These are phyloP conservation scores for Helminthosporium solani DNA, from an alignment of 2,329 filamentous ascomycete genomes.

Conservation along the genomic window DNA sequence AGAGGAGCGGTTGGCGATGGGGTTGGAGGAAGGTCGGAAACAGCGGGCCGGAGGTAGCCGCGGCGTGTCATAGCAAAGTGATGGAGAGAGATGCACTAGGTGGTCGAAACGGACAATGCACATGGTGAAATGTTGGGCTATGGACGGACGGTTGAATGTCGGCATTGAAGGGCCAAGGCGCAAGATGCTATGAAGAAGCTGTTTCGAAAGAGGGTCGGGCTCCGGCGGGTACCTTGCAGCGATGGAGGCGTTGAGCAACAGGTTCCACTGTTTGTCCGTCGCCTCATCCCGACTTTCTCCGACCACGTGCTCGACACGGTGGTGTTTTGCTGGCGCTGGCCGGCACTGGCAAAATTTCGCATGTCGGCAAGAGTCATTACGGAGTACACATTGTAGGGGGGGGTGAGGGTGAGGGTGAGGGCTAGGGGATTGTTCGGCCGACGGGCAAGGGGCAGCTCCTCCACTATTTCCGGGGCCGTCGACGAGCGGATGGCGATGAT, in stretches of 20 bases:
- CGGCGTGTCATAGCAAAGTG: neutral
- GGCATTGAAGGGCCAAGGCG: no score
- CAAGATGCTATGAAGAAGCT: neutral
- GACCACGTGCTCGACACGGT: constrained; percentile 16
- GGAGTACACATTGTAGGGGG: no score
- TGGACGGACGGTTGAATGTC: no score
- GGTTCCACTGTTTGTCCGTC: constrained; percentile 1
- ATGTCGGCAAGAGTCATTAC: neutral
- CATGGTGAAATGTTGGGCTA: neutral
- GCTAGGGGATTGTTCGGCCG: constrained; percentile 10
- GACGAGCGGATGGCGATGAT: neutral
- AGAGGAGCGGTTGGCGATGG: no score
- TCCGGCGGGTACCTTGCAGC: constrained; percentile 13
- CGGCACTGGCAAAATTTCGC: neutral
- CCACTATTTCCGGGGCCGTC: constrained; percentile 6
- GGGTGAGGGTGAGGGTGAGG: neutral
- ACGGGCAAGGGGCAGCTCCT: no score
- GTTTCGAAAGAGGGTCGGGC: constrained; percentile 3
- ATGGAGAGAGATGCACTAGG: neutral
- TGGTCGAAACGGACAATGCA: neutral
- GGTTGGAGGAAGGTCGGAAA: neutral
- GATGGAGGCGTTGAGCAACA: neutral
- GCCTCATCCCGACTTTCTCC: constrained; percentile 23
- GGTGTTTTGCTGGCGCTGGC: neutral
- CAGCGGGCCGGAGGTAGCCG: neutral